These are phyloP conservation scores for Stenocarpella maydis DNA, from an alignment of 2,329 filamentous ascomycete species.

Conservation along the genomic window DNA sequence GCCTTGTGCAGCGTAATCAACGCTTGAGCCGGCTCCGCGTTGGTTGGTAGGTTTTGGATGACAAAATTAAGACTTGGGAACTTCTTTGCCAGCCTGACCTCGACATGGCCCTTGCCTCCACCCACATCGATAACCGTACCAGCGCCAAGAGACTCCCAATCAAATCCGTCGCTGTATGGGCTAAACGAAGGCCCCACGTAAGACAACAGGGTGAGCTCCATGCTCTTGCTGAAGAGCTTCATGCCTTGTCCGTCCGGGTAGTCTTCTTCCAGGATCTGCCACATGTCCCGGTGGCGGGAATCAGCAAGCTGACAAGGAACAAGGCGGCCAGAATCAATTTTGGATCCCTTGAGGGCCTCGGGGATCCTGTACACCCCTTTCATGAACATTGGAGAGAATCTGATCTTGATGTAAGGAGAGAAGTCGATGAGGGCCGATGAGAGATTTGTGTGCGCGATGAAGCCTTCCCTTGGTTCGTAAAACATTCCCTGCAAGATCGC, in stretches of 20 bases:
- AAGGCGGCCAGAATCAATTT: not conserved
- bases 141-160: not conserved
- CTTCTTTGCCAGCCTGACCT: not conserved
- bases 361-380: constrained; percentile 29
- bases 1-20: not conserved
- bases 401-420: constrained; percentile 25
- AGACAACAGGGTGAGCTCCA: not conserved
- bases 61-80: not conserved
- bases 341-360: constrained; percentile 23
- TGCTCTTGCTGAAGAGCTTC: constrained; percentile 15
- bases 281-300: constrained; percentile 21
- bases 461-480: constrained; percentile 23
- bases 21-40: not conserved
- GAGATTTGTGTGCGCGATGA: constrained; percentile 35
- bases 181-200: not conserved
- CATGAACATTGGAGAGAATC: constrained; percentile 26
- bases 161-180: not conserved
- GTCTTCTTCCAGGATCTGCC: constrained; percentile 26
- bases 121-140: not conserved
- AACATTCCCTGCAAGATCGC: constrained; percentile 36
- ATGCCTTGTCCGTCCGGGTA: constrained; percentile 22
- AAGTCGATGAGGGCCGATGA: constrained; percentile 29
- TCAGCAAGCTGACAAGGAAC: constrained; percentile 29
- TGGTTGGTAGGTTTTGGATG: not conserved
- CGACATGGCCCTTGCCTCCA: not conserved